A percentile compares a stretch with the other conserved stretches of the same genome.
phyloP scores from a whole-genome alignment of 805 yeast genomes.

The Hyphopichia homilentoma region DNA sequence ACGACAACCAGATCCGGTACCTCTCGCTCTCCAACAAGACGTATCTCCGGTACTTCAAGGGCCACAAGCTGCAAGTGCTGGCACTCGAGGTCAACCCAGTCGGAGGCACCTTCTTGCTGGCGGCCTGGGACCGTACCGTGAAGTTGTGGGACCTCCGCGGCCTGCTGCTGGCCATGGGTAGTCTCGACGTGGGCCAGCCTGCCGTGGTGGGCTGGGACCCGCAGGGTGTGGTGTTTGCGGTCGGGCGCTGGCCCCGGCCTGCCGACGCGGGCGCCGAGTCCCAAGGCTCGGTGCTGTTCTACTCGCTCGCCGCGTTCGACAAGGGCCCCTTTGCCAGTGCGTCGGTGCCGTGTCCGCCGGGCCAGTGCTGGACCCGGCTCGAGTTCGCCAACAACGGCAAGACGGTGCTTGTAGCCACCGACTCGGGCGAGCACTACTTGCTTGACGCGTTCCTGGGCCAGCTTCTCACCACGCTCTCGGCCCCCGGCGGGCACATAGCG shows the following conservation, averaged over 20 bases:
- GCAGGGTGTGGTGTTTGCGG: constrained; percentile 75
- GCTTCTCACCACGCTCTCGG: constrained; percentile 26
- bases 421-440: constrained; percentile 52
- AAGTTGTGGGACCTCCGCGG: constrained; percentile 85
- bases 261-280: constrained; percentile 19
- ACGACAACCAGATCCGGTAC: constrained; percentile 72
- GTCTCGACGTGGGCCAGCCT: constrained; percentile 48
- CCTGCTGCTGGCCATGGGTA: constrained; percentile 63
- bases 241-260: constrained; percentile 32
- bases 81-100: constrained; percentile 71
- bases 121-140: constrained; percentile 75
- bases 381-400: constrained; percentile 82
- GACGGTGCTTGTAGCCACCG: constrained; percentile 53
- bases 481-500: constrained; percentile 14
- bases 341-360: constrained; percentile 14
- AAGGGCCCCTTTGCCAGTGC: constrained; percentile 48
- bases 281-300: constrained; percentile 42
- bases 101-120: constrained; percentile 58
- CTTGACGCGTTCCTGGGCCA: constrained; percentile 70
- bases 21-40: constrained; percentile 73
- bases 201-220: constrained; percentile 74
- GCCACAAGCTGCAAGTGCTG: constrained; percentile 77
- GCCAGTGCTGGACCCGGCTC: constrained; percentile 52
- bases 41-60: constrained; percentile 80
- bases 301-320: constrained; percentile 57